These are phyloP conservation scores for Mortierella sp. DNA, from an alignment of 371 early-diverging fungal species.

Conservation along the genomic window DNA sequence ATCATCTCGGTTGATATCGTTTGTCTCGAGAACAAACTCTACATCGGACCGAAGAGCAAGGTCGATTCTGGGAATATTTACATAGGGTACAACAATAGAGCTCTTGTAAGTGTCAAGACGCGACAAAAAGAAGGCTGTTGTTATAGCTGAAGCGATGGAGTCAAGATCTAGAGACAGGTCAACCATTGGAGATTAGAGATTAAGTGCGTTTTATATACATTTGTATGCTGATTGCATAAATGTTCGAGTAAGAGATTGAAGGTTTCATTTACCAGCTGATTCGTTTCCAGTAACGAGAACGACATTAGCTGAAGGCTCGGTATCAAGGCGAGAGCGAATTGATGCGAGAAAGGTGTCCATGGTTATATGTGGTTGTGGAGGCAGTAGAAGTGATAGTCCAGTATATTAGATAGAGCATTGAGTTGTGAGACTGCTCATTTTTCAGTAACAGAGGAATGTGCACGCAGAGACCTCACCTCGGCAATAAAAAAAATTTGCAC, in stretches of 20 bases:
- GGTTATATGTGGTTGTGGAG: neutral
- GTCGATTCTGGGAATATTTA: conserved; percentile 72
- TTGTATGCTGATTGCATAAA: neutral
- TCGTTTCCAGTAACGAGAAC: conserved; percentile 78
- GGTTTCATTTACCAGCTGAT: conserved; percentile 68
- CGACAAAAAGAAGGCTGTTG: conserved; percentile 63
- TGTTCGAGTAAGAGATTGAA: neutral
- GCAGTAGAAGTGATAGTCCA: neutral
- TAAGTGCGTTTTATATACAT: neutral
- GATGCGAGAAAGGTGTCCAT: conserved; percentile 40
- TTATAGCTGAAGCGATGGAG: conserved; percentile 71
- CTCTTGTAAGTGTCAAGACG: neutral
- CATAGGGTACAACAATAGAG: conserved; percentile 59
- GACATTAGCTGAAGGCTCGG: conserved; percentile 30
- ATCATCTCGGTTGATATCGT: conserved; percentile 17
- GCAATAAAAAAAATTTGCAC: too few relatives aligned
- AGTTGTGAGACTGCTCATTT: neutral
- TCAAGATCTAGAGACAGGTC: too few relatives aligned
- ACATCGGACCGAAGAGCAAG: conserved; percentile 77
- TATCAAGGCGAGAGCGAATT: conserved; percentile 28
- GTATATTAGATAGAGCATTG: neutral
- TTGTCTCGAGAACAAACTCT: conserved; percentile 60
- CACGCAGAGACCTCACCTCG: too few relatives aligned
- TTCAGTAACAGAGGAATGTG: too few relatives aligned
- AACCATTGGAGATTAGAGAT: too few relatives aligned